These are phyloP conservation scores for Casuarina glauca DNA, from an alignment of 306 rosid species.

Conservation along the genomic window DNA sequence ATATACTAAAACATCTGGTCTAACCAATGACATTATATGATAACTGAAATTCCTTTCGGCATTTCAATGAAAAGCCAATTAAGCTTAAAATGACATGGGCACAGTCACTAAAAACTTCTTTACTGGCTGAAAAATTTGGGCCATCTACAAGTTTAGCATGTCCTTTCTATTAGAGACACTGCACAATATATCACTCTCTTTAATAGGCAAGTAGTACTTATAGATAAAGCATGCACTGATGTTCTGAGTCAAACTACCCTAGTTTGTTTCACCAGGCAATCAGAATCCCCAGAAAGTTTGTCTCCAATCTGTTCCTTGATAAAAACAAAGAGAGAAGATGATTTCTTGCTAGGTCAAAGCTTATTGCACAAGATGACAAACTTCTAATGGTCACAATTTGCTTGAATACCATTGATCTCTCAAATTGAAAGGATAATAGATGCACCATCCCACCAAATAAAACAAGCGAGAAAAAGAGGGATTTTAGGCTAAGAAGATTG, in stretches of 20 bases:
- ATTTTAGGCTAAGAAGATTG: background rate
- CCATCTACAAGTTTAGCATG: background rate
- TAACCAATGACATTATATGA: background rate
- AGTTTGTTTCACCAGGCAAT: background rate
- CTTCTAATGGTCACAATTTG: background rate
- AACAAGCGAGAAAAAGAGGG: background rate
- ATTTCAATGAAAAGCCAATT: background rate
- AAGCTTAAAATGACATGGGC: background rate
- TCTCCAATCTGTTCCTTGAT: background rate
- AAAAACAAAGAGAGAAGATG: background rate
- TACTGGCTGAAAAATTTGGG: background rate
- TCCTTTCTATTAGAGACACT: conserved; percentile 4
- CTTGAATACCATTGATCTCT: background rate
- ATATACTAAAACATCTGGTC: background rate
- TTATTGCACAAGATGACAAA: background rate
- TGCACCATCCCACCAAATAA: background rate
- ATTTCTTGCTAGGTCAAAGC: background rate
- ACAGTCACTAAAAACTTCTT: background rate
- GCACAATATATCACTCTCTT: background rate
- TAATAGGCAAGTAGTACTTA: background rate
- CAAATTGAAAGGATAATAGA: too few relatives aligned
- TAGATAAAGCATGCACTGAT: background rate
- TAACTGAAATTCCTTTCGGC: background rate
- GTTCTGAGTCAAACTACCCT: background rate
- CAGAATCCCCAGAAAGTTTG: background rate